Evolutionary conservation across 2,329 filamentous ascomycete species (phyloP).

Genomic region (Didymella sp.): DNA sequence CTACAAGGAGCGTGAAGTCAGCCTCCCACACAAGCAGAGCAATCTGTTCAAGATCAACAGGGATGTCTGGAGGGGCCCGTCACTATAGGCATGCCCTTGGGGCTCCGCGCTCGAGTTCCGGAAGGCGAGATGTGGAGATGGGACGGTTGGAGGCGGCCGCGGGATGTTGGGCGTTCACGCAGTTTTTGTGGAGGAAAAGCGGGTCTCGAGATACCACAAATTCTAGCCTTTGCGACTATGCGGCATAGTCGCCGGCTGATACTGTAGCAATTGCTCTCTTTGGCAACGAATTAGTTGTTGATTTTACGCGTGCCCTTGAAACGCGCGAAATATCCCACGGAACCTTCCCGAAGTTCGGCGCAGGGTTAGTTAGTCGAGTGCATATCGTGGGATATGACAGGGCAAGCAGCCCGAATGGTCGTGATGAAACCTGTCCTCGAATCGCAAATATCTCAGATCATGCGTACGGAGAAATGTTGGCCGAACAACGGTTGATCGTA

Average conservation of each 20-base stretch:
- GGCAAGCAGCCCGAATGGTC: neutral
- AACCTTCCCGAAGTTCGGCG: constrained; percentile 18
- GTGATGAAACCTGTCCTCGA: constrained; percentile 1
- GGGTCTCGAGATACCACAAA: constrained; percentile 27
- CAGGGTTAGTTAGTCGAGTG: neutral
- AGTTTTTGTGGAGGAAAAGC: constrained; percentile 30
- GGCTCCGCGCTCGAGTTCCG: constrained; percentile 15
- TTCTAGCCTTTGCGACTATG: constrained; percentile 19
- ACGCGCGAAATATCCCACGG: constrained; percentile 8
- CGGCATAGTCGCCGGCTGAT: constrained; percentile 1
- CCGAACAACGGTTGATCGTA: constrained; percentile 1
- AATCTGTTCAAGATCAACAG: constrained; percentile 82
- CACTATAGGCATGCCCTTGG: constrained; percentile 26
- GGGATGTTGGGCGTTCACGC: constrained; percentile 25
- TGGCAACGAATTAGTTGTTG: constrained; percentile 12
- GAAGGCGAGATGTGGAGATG: constrained; percentile 12
- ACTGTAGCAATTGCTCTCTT: neutral
- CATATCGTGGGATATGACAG: constrained; percentile 2
- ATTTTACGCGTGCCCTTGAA: constrained; percentile 1
- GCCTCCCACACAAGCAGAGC: constrained; percentile 90
- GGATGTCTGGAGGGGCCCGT: constrained; percentile 69
- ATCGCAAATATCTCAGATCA: neutral
- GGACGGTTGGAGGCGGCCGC: constrained; percentile 12
- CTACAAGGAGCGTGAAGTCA: constrained; percentile 82
- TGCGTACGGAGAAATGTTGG: constrained; percentile 6